Base-by-base conservation (phyloP, 2,329 filamentous ascomycete species). In the Pseudogymnoascus sp. region DNA sequence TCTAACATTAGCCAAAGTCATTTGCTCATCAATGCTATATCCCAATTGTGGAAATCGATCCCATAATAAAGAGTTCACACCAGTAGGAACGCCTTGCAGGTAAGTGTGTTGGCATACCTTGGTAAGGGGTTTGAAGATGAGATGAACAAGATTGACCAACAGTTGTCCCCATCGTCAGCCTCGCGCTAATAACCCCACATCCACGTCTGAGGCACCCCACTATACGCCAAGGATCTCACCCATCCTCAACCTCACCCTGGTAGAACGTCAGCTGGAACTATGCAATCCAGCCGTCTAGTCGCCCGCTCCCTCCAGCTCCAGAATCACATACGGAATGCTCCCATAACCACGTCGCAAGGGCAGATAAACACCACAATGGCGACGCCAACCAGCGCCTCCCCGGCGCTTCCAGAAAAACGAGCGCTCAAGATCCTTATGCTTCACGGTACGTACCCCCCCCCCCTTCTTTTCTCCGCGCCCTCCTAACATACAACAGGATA, bases 381-480 rank as follows among this genome's bases (percentile, higher is more conserved):
- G 10, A 47, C 37, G 24, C 16, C 63, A n/a, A 19, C 60, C 3
- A 21, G 7, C 60, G 19, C 63, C 33, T 59, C 64, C 24, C 24
- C 38, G 19, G 42, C 38, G 21, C 26, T 33, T 33, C 33, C 26
- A 8, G 60, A 62, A 33, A 44, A 16, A 31, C 60, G 62, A 6
- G 29, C 72, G 60, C 64, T 87, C 64, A 90, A 86, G 75, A 86
- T 93, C 67, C 79, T 93, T 50, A 91, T 92, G 88, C 81, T 93
- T 29, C 89, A 93, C 71, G 89, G 85, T 86, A 74, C 44, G 3
- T n/a, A 63, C 76, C 69, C 26, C 26, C 26, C 26, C 61, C 50
- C n/a, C n/a, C n/a, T n/a, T n/a, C 50, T 40, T 60, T n/a, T 13
- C 19, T 14, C n/a, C 35, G 63, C 44, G 7, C 14, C 11, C 33